Evolutionary conservation across 192 early-diverging fungal species (phyloP).

Genomic region (Linnemannia hyalina): DNA sequence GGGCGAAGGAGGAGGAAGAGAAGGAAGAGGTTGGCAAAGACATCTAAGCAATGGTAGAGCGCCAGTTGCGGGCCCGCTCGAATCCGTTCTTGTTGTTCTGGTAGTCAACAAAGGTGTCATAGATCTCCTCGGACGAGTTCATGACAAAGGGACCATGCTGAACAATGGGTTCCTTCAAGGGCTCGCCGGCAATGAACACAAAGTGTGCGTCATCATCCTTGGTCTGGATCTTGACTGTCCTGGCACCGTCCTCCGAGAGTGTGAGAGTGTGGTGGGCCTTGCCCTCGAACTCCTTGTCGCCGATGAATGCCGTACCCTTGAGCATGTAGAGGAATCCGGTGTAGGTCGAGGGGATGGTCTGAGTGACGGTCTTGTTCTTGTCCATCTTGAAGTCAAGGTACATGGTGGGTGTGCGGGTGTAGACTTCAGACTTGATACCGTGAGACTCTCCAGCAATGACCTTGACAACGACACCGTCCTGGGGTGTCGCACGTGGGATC

Average conservation of each 20-base stretch:
- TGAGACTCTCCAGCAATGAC: constrained; percentile 46
- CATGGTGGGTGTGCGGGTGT: constrained; percentile 41
- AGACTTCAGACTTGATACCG: constrained; percentile 22
- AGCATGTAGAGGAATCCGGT: constrained; percentile 51
- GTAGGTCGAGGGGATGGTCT: constrained; percentile 46
- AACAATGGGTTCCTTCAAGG: constrained; percentile 65
- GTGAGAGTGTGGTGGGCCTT: constrained; percentile 32
- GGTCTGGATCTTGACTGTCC: constrained; percentile 34
- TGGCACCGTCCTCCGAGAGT: constrained; percentile 32
- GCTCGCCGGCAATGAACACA: constrained; percentile 61
- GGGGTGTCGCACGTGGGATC: constrained; percentile 41
- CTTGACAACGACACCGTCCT: constrained; percentile 33
- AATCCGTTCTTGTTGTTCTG: constrained; percentile 74
- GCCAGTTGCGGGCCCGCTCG: constrained; percentile 70
- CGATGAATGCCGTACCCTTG: constrained; percentile 38
- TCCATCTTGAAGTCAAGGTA: constrained; percentile 44
- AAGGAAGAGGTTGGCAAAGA: background rate
- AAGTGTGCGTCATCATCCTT: constrained; percentile 42
- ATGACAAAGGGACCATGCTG: constrained; percentile 77
- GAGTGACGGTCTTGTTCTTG: constrained; percentile 24
- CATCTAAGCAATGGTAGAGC: constrained; percentile 32
- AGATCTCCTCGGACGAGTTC: constrained; percentile 72
- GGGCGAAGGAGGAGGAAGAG: too few species aligned
- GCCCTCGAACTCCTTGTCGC: constrained; percentile 31
- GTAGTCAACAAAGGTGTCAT: constrained; percentile 71